phyloP scores from a whole-genome alignment of 2,329 filamentous ascomycete genomes.

The Botryotinia convoluta region DNA sequence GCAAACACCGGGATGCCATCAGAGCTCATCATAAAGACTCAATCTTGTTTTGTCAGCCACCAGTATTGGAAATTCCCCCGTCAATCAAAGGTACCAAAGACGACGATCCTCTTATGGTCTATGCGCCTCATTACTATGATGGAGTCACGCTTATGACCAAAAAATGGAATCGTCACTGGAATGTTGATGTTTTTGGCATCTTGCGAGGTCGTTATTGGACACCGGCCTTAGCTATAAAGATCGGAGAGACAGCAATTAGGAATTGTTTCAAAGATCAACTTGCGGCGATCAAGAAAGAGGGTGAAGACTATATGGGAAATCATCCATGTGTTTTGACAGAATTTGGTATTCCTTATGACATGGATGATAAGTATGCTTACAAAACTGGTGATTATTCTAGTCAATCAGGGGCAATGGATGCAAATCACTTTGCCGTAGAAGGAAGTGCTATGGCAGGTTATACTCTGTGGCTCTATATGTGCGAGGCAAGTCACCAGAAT shows the following conservation, averaged over 20 bases:
- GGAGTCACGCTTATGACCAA: conserved; percentile 96
- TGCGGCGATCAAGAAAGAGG: conserved; percentile 77
- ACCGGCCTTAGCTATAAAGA: conserved; percentile 86
- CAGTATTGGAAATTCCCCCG: conserved; percentile 88
- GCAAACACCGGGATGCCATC: conserved; percentile 71
- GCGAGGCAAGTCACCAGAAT: conserved; percentile 51
- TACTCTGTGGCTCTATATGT: conserved; percentile 83
- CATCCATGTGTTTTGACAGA: conserved; percentile 90
- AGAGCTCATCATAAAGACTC: conserved; percentile 73
- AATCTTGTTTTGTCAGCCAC: conserved; percentile 87
- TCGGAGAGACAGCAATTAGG: conserved; percentile 89
- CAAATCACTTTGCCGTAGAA: conserved; percentile 91
- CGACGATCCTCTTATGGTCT: conserved; percentile 86
- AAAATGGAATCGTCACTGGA: conserved; percentile 98
- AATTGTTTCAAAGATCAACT: conserved; percentile 92
- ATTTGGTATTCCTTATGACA: conserved; percentile 97
- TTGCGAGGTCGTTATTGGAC: conserved; percentile 84
- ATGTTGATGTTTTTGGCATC: conserved; percentile 91
- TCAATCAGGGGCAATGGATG: conserved; percentile 89
- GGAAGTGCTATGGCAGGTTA: conserved; percentile 80
- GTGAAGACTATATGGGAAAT: conserved; percentile 80
- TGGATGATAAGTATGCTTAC: conserved; percentile 96
- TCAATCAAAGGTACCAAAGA: conserved; percentile 81
- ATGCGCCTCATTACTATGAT: conserved; percentile 95
- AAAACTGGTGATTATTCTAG: conserved; percentile 93